Evolutionary conservation across 1,139 yeast genomes (phyloP).

Genomic region (Pneumocystis canis): DNA sequence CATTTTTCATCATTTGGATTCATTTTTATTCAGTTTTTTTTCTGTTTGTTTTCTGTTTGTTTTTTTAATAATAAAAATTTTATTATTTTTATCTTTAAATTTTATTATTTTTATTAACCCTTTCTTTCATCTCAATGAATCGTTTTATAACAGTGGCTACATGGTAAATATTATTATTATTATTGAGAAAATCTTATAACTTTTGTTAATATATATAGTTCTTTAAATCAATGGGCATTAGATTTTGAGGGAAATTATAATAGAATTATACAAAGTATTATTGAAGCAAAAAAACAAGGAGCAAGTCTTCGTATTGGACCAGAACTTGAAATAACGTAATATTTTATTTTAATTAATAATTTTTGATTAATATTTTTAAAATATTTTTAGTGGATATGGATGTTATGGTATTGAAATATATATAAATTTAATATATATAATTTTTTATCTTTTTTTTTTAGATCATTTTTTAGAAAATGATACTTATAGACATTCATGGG

Average conservation of each 20-base stretch:
- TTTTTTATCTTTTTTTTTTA: neutral
- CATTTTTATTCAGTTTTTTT: neutral
- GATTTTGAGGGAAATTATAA: slow-evolving; percentile 96
- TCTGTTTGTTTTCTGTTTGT: neutral
- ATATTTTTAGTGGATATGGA: slow-evolving; percentile 38
- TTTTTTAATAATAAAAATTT: neutral
- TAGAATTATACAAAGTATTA: slow-evolving; percentile 68
- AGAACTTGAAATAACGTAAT: slow-evolving; percentile 67
- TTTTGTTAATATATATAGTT: slow-evolving; percentile 26
- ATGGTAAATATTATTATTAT: too few species aligned
- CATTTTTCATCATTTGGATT: neutral
- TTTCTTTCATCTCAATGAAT: slow-evolving; percentile 5
- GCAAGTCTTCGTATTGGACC: slow-evolving; percentile 91
- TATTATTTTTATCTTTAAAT: neutral
- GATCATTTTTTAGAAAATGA: slow-evolving; percentile 92
- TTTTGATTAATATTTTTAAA: too few species aligned
- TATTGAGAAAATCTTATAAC: too few species aligned
- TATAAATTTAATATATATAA: neutral
- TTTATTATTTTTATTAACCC: neutral
- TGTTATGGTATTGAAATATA: slow-evolving; percentile 38
- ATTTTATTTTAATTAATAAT: neutral
- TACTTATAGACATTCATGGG: slow-evolving; percentile 83
- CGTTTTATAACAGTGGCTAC: slow-evolving; percentile 39
- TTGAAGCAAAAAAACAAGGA: slow-evolving; percentile 55
- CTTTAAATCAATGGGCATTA: slow-evolving; percentile 92